phyloP scores from a whole-genome alignment of 1,284 basidiomycete genomes.

The Ceratobasidium theobromae region DNA sequence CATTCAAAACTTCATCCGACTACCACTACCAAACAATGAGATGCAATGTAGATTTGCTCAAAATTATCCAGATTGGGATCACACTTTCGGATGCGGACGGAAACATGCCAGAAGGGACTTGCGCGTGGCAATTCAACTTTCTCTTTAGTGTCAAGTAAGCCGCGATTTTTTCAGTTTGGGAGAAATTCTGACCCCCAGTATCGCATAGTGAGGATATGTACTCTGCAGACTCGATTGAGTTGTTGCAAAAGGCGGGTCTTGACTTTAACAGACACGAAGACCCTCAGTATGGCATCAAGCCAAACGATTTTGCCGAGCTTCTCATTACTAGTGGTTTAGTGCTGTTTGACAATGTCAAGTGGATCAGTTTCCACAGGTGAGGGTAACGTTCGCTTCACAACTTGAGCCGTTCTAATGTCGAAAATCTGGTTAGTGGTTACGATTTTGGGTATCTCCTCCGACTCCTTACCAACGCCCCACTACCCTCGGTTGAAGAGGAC shows the following conservation, averaged over 20 bases:
- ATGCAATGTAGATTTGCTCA: constrained; percentile 97
- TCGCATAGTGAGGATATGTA: constrained; percentile 91
- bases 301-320: constrained; percentile 95
- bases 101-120: constrained; percentile 82
- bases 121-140: constrained; percentile 99
- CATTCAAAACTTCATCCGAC: constrained; percentile 95
- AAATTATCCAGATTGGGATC: constrained; percentile 96
- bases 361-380: constrained; percentile 98
- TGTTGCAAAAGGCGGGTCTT: constrained; percentile 92
- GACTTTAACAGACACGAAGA: constrained; percentile 94
- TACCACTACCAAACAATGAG: constrained; percentile 99
- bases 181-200: background rate
- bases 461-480: constrained; percentile 82
- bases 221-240: constrained; percentile 93
- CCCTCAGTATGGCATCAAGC: constrained; percentile 75
- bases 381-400: constrained; percentile 40
- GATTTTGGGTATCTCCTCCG: constrained; percentile 99
- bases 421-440: constrained; percentile 72
- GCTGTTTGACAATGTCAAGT: constrained; percentile 85
- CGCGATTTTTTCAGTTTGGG: background rate
- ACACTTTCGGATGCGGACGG: constrained; percentile 94
- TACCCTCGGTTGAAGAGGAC: constrained; percentile 85
- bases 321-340: constrained; percentile 96
- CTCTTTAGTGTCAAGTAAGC: constrained; percentile 86
- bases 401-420: constrained; percentile 14